Percentiles rank a stretch among this genome's conserved stretches.
phyloP scores from a whole-genome alignment of 345 rosid genomes.

The Zanthoxylum bungeanum region DNA sequence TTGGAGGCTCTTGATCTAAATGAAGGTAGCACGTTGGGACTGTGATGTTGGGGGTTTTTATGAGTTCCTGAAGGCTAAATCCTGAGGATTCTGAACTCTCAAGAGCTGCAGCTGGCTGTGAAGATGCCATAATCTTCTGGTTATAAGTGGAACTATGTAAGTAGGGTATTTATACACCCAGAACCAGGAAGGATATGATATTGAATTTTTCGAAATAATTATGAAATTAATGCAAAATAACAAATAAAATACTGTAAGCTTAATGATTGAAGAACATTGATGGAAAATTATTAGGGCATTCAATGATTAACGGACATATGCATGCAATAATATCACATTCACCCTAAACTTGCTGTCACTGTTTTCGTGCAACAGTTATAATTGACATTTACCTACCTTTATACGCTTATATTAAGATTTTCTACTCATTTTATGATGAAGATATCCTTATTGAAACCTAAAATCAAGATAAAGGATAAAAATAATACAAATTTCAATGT shows the following conservation, averaged over 20 bases:
- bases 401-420: no score
- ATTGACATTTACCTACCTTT: no score
- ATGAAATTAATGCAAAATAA: neutral
- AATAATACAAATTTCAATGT: no score
- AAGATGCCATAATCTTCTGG: slow-evolving; percentile 16
- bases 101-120: neutral
- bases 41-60: slow-evolving; percentile 18
- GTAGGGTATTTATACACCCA: slow-evolving; percentile 10
- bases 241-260: neutral
- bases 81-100: neutral
- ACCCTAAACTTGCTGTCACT: neutral
- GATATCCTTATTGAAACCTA: no score
- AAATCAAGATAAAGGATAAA: no score
- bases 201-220: neutral
- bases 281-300: neutral
- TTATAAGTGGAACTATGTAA: neutral
- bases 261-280: neutral
- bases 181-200: neutral
- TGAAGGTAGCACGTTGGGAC: slow-evolving; percentile 21
- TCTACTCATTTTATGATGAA: no score
- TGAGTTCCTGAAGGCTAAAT: slow-evolving; percentile 27
- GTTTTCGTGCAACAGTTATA: neutral
- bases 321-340: neutral
- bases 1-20: slow-evolving; percentile 4
- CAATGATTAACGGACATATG: no score